phyloP scores from a whole-genome alignment of 164 flowering plant species.

The Magnolia officinalis region DNA sequence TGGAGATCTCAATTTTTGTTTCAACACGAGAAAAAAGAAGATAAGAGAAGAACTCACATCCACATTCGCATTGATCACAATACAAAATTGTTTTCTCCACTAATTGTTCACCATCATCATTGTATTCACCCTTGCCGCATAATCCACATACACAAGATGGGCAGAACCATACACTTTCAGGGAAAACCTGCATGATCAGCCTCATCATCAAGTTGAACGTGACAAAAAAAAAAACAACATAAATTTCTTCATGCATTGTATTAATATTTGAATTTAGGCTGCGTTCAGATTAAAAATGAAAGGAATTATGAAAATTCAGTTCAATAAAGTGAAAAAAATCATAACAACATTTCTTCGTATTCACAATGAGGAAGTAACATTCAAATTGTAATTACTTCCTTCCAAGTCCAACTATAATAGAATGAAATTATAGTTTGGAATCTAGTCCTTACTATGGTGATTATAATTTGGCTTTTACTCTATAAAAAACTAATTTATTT shows the following conservation, averaged over 20 bases:
- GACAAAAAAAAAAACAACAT: not conserved
- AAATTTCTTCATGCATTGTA: not conserved
- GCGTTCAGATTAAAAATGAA: not conserved
- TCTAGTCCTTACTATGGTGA: too few relatives aligned
- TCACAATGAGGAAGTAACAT: too few relatives aligned
- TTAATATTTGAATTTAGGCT: not conserved
- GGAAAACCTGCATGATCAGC: slow-evolving; percentile 44
- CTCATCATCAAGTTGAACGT: not conserved
- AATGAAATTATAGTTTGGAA: too few relatives aligned
- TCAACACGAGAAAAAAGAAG: not conserved
- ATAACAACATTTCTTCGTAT: too few relatives aligned
- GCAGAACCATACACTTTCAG: slow-evolving; percentile 88
- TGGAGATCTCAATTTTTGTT: not conserved
- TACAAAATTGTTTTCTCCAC: slow-evolving; percentile 25
- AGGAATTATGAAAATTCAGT: not conserved
- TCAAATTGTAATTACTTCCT: too few relatives aligned
- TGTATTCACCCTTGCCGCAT: slow-evolving; percentile 41
- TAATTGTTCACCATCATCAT: slow-evolving; percentile 12
- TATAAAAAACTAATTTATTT: too few relatives aligned
- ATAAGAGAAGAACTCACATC: slow-evolving; percentile 46
- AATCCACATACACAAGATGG: slow-evolving; percentile 70
- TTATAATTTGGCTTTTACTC: too few relatives aligned
- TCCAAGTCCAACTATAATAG: too few relatives aligned
- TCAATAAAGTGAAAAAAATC: not conserved
- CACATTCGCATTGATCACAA: slow-evolving; percentile 71